Base-by-base conservation (phyloP, 768 basidiomycete species). In the Melanogaster broomeanus region DNA sequence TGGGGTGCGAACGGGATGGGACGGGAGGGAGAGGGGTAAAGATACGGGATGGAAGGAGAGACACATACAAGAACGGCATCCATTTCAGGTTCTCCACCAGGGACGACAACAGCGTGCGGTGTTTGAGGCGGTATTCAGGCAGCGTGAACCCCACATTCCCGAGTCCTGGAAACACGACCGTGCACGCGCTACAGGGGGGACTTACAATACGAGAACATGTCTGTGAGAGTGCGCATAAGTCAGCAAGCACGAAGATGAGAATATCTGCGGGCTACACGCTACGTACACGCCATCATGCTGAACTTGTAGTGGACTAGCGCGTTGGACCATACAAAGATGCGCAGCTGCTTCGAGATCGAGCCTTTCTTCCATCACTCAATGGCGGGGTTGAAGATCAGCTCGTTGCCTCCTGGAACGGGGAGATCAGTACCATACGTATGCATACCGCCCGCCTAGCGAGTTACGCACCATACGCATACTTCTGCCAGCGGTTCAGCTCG, bases 401-500 rank as follows among this genome's bases (percentile, higher is more conserved):
- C 63, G 35, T 65, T 66, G 24, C 63, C 66, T 4, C 63, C 63
- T 66, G 11, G 31, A 9, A 13, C n/a, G 16, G 7, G 8, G 10
- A n/a, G 11, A n/a, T 56, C 7, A 85, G 62, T 80, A 3, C 49
- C 25, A n/a, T n/a, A n/a, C n/a, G n/a, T n/a, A 52, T 1, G 49
- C 35, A 28, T 4, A 9, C 4, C 3, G 3, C 2, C n/a, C n/a
- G 60, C 1, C 59, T 75, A 72, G 40, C 63, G 78, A 75, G 28
- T n/a, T 73, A 56, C 59, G 64, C 3, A 61, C 86, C 88, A 69
- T 89, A 90, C 0, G 87, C 75, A 56, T 90, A 91, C 66, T 94
- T 96, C 61, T 94, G 90, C 93, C 93, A 97, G 3, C 93, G 71
- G 60, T 94, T 94, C 9, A 97, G 72, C 67, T 97, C 93, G 59